Base-by-base conservation (phyloP, 805 yeast genomes). In the Candida nitratophila region DNA sequence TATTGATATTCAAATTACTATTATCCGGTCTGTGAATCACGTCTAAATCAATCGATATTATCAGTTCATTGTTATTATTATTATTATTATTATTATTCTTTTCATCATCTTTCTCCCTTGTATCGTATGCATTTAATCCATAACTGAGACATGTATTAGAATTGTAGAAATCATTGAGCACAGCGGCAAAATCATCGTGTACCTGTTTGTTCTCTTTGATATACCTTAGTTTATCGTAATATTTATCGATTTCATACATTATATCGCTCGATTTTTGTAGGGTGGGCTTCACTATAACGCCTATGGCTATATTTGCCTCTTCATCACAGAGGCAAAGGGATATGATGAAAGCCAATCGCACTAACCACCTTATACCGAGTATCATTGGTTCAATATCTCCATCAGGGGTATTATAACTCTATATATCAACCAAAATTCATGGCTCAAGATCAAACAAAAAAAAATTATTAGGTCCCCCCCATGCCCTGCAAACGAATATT, bases 1-100 rank as follows among this genome's bases (percentile, higher is more conserved):
- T 45, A 42, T 56, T 60, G 17, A 62, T 29, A 44, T 60, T 60
- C 14, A 62, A 36, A 6, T 34, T 12, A 34, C 21, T 49, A 51
- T 39, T 60, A 63, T 1, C 39, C 37, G 41, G 43, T 24, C 46
- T 44, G 19, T 39, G 48, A 4, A 42, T 46, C n/a, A 59, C 41
- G 3, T 44, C 44, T 10, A 59, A 21, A 39, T 53, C 51, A 7
- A 60, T 27, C 3, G 60, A 52, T 16, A 60, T 47, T 30, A 58
- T 36, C 2, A 59, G 24, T 34, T 34, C 37, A 9, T 33, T 17
- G 17, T 33, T 33, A 16, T 35, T 30, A 24, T 24, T 24, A 10
- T 24, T 24, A 24, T 24, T 24, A 7, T 24, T 24, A 24, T 6
- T 7, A 1, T 24, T 29, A 8, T 31, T 26, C 10, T 38, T 27